Evolutionary conservation across 75 land plant genomes (phyloP), one percentile per base, ranked within the genome.

Genomic region (Adiantum capillusveneris): DNA sequence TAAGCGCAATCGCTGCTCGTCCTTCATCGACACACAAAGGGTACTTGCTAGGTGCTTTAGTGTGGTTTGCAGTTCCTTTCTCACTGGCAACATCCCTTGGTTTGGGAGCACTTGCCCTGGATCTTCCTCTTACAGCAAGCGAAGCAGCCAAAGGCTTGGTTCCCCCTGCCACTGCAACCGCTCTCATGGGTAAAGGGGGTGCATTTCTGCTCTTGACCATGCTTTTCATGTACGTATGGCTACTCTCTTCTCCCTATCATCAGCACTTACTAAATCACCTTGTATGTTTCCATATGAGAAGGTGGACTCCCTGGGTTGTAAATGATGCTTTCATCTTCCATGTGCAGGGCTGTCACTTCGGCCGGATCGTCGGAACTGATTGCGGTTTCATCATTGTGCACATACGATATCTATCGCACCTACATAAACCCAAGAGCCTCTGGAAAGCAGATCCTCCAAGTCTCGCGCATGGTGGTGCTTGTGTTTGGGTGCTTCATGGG

Each of bases 11-110:
- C 20, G 89, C 96, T 43, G 87, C 90, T 18, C 57, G 98, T 29
- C 98, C 95, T 46, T 76, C 90, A 26, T 88, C 98, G 11, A 84
- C 97, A 11, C 97, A 91, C 59, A 91, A 91, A 66, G 97, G 97
- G 1, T 91, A 91, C 70, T 71, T 91, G 69, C 55, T 91, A 68
- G 96, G 98, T 24, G 98, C 96, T 2, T 68, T 93, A 22, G 90
- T 93, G 11, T 93, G 98, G 98, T 88, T 93, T 81, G 96, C 98
- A 0, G 83, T 93, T 25, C 98, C 98, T 16, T 89, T 93, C 58
- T 85, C 90, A n/a, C 56, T 93, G 60, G 98, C 95, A 20, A 93
- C 95, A 17, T 81, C 95, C 21, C 58, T 93, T n/a, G 98, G 95
- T 5, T 59, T 93, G 0, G 98, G 87, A 60, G 94, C 98, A 20